Evolutionary conservation across 441 rosid genomes (phyloP), one percentile per base, ranked within the genome.

Genomic region (Eutrema salsugineum): DNA sequence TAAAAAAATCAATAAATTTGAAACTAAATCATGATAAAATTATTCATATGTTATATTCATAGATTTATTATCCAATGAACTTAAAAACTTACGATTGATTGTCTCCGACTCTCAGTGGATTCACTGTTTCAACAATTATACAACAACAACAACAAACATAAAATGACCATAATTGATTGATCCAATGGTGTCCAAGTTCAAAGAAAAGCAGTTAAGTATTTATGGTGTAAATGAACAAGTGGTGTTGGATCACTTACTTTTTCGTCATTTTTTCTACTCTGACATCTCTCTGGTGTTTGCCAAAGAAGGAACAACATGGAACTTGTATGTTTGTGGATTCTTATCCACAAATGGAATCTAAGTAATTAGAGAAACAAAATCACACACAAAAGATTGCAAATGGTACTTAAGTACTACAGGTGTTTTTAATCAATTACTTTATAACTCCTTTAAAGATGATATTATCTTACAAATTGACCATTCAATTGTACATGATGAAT

Each of bases 241-340:
- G 65, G 70, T 63, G 66, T 63, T 47, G 65, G 70, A 48, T 75
- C 70, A 55, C 75, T 69, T 63, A 5, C 65, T 20, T 68, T 73
- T 24, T 6, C 33, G 17, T 70, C 20, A 15, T 35, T 6, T 30
- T 42, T 42, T 57, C 78, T 66, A 47, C 70, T 54, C 79, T 75
- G 74, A 68, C 78, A 68, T 62, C 53, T 68, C 44, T 44, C 59
- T 8, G 17, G 36, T 75, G 79, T 69, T 69, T 62, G 54, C 70
- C 12, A 75, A 75, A 75, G 61, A 75, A 68, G 75, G 70, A 75
- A 75, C 75, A 75, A 28, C 53, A 12, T 69, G 66, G 70, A 51
- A 75, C 75, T 69, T 40, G 66, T 38, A 75, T 75, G 78, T 75
- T 61, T 2, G 39, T 63, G 8, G 70, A 68, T 55, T 75, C 71